phyloP scores from a whole-genome alignment of 2,329 filamentous ascomycete genomes.

The Claviceps fusiformis region DNA sequence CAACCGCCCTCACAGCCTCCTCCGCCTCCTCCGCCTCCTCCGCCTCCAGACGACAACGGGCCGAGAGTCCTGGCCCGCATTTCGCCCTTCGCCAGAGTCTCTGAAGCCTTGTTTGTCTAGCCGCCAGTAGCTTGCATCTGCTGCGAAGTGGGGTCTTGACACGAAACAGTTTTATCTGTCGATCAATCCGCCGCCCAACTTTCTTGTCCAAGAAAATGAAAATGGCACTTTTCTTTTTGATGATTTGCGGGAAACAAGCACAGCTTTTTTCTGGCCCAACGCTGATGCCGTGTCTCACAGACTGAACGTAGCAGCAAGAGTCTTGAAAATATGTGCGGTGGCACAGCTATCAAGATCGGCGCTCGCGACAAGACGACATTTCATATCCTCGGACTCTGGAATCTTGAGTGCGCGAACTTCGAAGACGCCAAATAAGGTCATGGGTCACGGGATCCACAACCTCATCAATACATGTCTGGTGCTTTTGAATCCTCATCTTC shows the following conservation, averaged over 20 bases:
- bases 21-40: no score
- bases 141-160: neutral
- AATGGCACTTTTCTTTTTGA: neutral
- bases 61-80: no score
- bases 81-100: no score
- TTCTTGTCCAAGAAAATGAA: neutral
- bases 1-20: neutral
- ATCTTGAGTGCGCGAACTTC: no score
- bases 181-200: neutral
- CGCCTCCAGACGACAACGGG: no score
- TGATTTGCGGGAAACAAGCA: no score
- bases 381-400: neutral
- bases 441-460: no score
- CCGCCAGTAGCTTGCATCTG: neutral
- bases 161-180: neutral
- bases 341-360: neutral
- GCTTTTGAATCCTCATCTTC: no score
- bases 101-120: neutral
- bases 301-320: neutral
- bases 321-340: neutral
- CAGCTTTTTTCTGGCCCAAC: neutral
- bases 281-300: neutral
- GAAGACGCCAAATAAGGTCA: no score
- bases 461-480: no score
- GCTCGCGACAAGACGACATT: neutral